Base-by-base conservation (phyloP, 805 yeast species). In the Saturnispora sanitii region DNA sequence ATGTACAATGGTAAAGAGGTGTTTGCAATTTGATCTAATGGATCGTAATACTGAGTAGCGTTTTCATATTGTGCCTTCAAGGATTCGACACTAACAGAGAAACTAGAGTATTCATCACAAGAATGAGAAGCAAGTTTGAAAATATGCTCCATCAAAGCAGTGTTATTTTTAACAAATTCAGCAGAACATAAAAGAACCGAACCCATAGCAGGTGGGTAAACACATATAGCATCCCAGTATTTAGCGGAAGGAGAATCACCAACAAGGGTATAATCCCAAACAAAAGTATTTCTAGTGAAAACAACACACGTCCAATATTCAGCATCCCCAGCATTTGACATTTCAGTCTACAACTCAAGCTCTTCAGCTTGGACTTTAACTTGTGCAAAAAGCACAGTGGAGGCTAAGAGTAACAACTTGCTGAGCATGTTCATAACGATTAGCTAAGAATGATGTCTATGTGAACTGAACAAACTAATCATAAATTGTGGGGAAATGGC, bases 241-340 rank as follows among this genome's bases (percentile, higher is more conserved):
- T 43, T 34, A 27, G 41, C 45, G 12, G n/a, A 16, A 25, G 28
- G 31, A 8, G 41, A 19, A n/a, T 37, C 25, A n/a, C 46, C 41
- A 16, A 27, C 30, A 27, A 27, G 16, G 6, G 30, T 33, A 30
- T 38, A 50, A 31, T 50, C 53, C 40, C 32, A 48, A 9, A 12
- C 56, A 22, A 11, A 58, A 57, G 8, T 31, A 39, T 26, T 43
- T 52, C 25, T 44, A 42, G 11, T 57, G 57, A 37, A 54, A 54
- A 2, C 29, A 29, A 11, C 20, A 29, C 40, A 53, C 35, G 29
- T 57, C 45, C 4, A 53, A 42, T 4, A 75, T 43, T 52, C 82
- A 61, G 11, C 67, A 49, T 2, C 71, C 27, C 49, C 83, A 60
- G 33, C 77, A 81, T 48, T 67, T 60, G 21, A 61, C 56, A 5